Evolutionary conservation across 2,329 filamentous ascomycete species (phyloP).

Genomic region (Pyrenochaeta sp.): DNA sequence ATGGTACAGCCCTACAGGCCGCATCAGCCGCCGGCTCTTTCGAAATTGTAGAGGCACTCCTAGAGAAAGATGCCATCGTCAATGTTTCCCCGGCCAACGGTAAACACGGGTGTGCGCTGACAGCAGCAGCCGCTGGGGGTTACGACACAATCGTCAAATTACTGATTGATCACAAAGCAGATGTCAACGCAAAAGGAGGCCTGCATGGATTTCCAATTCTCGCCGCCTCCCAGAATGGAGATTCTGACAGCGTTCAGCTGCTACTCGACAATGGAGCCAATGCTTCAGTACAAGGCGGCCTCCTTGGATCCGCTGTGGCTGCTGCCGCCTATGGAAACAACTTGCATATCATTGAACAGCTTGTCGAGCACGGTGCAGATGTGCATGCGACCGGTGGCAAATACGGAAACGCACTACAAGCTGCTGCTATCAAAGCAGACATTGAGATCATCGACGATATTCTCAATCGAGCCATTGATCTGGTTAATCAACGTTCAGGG

Average conservation of each 20-base stretch:
- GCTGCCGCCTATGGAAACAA: conserved; percentile 25
- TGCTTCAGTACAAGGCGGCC: conserved; percentile 13
- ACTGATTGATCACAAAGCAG: conserved; percentile 20
- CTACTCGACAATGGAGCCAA: conserved; percentile 23
- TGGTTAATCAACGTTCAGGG: conserved; percentile 20
- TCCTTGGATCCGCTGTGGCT: conserved; percentile 17
- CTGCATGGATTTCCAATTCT: conserved; percentile 21
- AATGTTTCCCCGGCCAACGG: conserved; percentile 25
- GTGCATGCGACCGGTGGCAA: conserved; percentile 22
- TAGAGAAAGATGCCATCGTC: conserved; percentile 22
- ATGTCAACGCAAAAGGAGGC: conserved; percentile 25
- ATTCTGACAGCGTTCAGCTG: conserved; percentile 11
- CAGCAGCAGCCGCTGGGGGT: conserved; percentile 14
- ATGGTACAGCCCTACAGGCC: conserved; percentile 30
- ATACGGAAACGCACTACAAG: conserved; percentile 25
- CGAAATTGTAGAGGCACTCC: conserved; percentile 17
- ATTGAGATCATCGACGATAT: conserved; percentile 20
- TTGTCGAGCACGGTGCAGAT: conserved; percentile 33
- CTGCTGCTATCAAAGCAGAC: conserved; percentile 23
- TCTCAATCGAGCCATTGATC: conserved; percentile 18
- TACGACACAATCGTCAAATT: conserved; percentile 15
- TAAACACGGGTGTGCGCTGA: conserved; percentile 17
- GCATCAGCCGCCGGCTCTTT: conserved; percentile 21
- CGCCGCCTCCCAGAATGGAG: conserved; percentile 24
- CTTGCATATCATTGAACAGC: conserved; percentile 19